These are phyloP conservation scores for Diaporthe velutina DNA, from an alignment of 2,329 filamentous ascomycete species.

Conservation along the genomic window DNA sequence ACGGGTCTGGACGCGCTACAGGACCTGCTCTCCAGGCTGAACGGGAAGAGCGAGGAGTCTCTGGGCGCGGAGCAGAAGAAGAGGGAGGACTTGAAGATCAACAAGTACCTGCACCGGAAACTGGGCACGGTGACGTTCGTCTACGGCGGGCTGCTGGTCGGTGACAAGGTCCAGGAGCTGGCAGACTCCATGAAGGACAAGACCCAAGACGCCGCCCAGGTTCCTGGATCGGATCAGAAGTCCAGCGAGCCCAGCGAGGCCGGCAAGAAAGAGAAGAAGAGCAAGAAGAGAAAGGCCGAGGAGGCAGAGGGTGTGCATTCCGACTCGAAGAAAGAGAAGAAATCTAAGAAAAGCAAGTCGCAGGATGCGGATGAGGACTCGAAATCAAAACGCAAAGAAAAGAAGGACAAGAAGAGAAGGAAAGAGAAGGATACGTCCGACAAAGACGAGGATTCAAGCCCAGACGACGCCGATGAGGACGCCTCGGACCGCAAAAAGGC, in stretches of 20 bases:
- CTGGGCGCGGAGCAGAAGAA: slow-evolving; percentile 78
- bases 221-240: slow-evolving; percentile 40
- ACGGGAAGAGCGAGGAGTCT: slow-evolving; percentile 84
- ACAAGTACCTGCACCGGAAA: slow-evolving; percentile 79
- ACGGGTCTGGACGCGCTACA: slow-evolving; percentile 91
- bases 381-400: slow-evolving; percentile 64
- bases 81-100: slow-evolving; percentile 78
- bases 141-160: slow-evolving; percentile 79
- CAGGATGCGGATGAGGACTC: slow-evolving; percentile 52
- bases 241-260: slow-evolving; percentile 42
- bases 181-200: slow-evolving; percentile 48
- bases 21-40: slow-evolving; percentile 87
- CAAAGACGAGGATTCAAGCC: slow-evolving; percentile 46
- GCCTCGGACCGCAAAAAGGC: slow-evolving; percentile 44
- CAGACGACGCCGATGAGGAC: slow-evolving; percentile 43
- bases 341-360: slow-evolving; percentile 64
- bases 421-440: slow-evolving; percentile 58
- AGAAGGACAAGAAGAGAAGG: slow-evolving; percentile 56
- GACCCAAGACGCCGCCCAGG: slow-evolving; percentile 42
- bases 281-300: slow-evolving; percentile 47
- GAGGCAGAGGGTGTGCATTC: slow-evolving; percentile 42
- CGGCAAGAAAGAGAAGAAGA: slow-evolving; percentile 39
- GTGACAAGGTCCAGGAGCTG: slow-evolving; percentile 66
- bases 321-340: slow-evolving; percentile 57
- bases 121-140: slow-evolving; percentile 90